Evolutionary conservation across 2,329 filamentous ascomycete genomes (phyloP), one percentile per base, ranked within the genome.

Genomic region (Magnaporthiopsis incrustans): DNA sequence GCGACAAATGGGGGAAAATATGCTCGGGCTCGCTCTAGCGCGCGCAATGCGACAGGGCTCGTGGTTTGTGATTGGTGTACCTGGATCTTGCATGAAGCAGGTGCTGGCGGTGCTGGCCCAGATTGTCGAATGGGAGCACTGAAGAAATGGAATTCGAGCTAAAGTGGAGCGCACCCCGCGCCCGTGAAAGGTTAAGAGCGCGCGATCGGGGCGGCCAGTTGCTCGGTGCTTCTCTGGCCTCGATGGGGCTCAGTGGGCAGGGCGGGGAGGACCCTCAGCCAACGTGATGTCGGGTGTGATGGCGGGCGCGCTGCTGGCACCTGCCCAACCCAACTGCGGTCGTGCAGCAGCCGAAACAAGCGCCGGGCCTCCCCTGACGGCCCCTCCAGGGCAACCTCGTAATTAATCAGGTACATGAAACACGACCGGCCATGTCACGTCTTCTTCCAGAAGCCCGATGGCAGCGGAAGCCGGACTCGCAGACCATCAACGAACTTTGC

Each of bases 261-360:
- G 60, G 18, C 26, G 14, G 27, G 33, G 35, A 12, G 12, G 35
- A 14, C 35, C 44, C 58, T 63, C 50, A 64, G 58, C 32, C 58
- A 59, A 18, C 4, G 38, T 18, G 38, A 44, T 44, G 38, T 4
- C 11, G 38, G 44, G 22, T 22, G 44, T 30, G 30, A 30, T 30
- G 33, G 32, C 10, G 32, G 32, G 44, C 44, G 44, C 15, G 18
- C n/a, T n/a, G n/a, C n/a, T n/a, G n/a, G 44, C 59, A 60, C 59
- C 59, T 30, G 59, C 22, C 32, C 57, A 30, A 61, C 62, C 33
- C 33, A 35, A 35, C 33, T 30, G 58, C 66, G 66, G 69, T 70
- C 66, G 66, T 70, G 69, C 69, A 70, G 69, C 60, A 69, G 63
- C 66, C 68, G 69, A 71, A 71, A 71, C 70, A 72, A 66, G 69